Conservation (phyloP, 768 basidiomycete species). For the Amanita pseudoporphyria region DNA sequence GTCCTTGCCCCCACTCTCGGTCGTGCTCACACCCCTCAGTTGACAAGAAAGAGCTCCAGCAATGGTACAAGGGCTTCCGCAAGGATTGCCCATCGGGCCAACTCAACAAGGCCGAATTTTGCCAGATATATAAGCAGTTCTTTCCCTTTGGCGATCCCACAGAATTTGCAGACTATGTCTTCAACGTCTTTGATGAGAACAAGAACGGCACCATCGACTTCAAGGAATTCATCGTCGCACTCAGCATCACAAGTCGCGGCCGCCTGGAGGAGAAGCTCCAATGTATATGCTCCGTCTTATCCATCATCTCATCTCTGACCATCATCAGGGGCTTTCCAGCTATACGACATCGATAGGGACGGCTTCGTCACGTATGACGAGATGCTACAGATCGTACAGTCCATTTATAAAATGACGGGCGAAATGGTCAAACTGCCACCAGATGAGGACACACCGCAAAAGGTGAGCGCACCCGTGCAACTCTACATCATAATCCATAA, state of each 20-base stretch:
- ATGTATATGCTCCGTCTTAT: constrained; percentile 51
- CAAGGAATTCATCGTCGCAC: constrained; percentile 97
- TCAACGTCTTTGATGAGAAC: constrained; percentile 95
- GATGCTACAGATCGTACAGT: constrained; percentile 96
- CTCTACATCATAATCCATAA: not conserved
- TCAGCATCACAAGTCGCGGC: constrained; percentile 91
- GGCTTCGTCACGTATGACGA: constrained; percentile 97
- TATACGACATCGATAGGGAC: constrained; percentile 98
- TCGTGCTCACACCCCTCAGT: constrained; percentile 36
- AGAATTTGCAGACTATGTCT: constrained; percentile 97
- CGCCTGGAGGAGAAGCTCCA: constrained; percentile 95
- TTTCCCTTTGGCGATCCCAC: constrained; percentile 98
- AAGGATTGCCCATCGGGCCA: constrained; percentile 98
- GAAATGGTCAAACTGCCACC: constrained; percentile 98
- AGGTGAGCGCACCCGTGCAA: constrained; percentile 34
- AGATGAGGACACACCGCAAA: constrained; percentile 99
- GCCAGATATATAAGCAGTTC: constrained; percentile 99
- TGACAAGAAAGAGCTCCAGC: constrained; percentile 94
- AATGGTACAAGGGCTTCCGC: constrained; percentile 99
- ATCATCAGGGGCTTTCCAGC: constrained; percentile 90
- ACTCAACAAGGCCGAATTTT: constrained; percentile 91
- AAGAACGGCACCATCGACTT: constrained; percentile 98
- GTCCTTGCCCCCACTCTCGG: constrained; percentile 16
- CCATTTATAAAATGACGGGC: constrained; percentile 99
- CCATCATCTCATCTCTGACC: constrained; percentile 10